These are phyloP conservation scores for Serendipita indica DNA, from an alignment of 768 basidiomycete species.

Conservation along the genomic window DNA sequence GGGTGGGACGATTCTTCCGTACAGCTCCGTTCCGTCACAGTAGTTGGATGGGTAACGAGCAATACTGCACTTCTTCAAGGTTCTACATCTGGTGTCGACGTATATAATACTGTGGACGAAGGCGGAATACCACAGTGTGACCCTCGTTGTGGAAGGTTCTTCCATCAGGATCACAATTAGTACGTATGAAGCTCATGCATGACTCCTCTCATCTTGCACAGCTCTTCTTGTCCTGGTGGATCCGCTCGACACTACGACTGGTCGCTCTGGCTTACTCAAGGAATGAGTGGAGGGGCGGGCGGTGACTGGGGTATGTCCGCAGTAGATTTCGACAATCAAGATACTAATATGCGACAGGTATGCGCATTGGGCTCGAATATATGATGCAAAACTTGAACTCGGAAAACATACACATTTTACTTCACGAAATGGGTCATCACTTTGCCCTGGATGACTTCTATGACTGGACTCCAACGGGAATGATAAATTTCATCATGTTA, in stretches of 20 bases:
- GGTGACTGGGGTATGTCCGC: not conserved
- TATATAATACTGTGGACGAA: not conserved
- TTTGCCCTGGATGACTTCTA: constrained; percentile 1
- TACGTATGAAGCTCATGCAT: not conserved
- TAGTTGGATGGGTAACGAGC: not conserved
- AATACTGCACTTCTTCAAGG: not conserved
- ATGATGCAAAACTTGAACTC: not conserved
- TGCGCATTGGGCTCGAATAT: not conserved
- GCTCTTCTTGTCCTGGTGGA: not conserved
- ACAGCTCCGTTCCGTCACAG: not conserved
- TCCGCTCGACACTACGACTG: not conserved
- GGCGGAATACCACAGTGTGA: not conserved
- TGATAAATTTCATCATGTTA: not conserved
- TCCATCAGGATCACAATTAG: not conserved
- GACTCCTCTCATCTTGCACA: not conserved
- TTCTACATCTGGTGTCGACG: not conserved
- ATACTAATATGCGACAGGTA: not conserved
- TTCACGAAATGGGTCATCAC: not conserved
- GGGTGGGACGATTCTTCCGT: not conserved
- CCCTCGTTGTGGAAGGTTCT: constrained; percentile 3
- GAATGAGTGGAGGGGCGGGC: not conserved
- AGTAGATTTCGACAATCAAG: not conserved
- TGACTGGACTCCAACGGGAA: not conserved
- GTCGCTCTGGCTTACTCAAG: not conserved
- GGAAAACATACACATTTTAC: not conserved